phyloP scores from a whole-genome alignment of 2,329 filamentous ascomycete species.

The Aspergillus bombycis region DNA sequence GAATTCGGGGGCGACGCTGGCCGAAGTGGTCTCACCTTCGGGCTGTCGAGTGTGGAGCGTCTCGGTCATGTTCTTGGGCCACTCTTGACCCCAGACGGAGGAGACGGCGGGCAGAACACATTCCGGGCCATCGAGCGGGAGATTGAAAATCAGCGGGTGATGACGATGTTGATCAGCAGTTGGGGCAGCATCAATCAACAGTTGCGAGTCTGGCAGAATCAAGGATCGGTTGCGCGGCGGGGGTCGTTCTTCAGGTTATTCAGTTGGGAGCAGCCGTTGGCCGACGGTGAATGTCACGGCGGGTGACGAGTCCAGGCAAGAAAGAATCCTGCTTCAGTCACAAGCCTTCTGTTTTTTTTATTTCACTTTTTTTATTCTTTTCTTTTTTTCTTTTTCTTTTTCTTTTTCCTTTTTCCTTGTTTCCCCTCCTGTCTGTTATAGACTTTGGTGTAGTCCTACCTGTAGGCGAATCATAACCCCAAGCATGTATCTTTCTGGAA shows the following conservation, averaged over 20 bases:
- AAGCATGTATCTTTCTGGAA: neutral
- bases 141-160: slow-evolving; percentile 33
- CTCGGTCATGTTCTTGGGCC: slow-evolving; percentile 38
- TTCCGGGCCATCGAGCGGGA: slow-evolving; percentile 26
- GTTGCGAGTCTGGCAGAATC: slow-evolving; percentile 33
- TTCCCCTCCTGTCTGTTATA: neutral
- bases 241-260: neutral
- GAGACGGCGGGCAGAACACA: slow-evolving; percentile 15
- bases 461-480: neutral
- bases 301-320: neutral
- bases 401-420: neutral
- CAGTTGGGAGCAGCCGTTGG: neutral
- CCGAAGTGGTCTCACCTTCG: slow-evolving; percentile 9
- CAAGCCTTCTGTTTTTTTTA: no score
- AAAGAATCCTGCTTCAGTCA: neutral
- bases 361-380: neutral
- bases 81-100: slow-evolving; percentile 30
- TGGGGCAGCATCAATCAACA: slow-evolving; percentile 42
- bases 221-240: slow-evolving; percentile 3
- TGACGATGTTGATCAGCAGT: slow-evolving; percentile 36
- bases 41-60: slow-evolving; percentile 29
- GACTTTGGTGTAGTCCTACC: neutral
- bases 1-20: slow-evolving; percentile 19
- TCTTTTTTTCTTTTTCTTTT: neutral
- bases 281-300: neutral